These are phyloP conservation scores for Backusella macrospora DNA, from an alignment of 192 early-diverging fungal species.

Conservation along the genomic window DNA sequence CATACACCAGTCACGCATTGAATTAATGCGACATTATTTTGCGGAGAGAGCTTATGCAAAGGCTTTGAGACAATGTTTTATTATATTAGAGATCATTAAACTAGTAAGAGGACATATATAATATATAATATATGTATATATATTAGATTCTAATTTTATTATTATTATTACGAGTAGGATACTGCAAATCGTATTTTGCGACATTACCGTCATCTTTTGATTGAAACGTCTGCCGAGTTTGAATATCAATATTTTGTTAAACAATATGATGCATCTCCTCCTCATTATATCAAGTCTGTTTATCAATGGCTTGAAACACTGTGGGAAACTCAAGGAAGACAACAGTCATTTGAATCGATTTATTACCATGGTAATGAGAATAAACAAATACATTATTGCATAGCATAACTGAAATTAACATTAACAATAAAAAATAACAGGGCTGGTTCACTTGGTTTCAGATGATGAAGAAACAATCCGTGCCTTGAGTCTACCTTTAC, in stretches of 20 bases:
- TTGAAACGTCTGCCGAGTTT: constrained; percentile 45
- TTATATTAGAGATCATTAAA: constrained; percentile 65
- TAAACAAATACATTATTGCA: no score
- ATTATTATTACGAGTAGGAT: constrained; percentile 24
- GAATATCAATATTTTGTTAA: constrained; percentile 46
- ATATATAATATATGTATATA: no score
- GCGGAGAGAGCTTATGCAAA: constrained; percentile 47
- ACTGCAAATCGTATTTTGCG: constrained; percentile 45
- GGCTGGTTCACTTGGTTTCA: constrained; percentile 18
- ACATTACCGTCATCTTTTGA: constrained; percentile 38
- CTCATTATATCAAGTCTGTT: constrained; percentile 36
- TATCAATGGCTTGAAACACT: constrained; percentile 37
- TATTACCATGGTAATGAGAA: constrained; percentile 13
- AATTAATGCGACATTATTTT: background rate
- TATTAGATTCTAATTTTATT: background rate
- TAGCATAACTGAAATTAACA: no score
- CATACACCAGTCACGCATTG: background rate
- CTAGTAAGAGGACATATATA: constrained; percentile 8
- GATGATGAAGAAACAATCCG: constrained; percentile 11
- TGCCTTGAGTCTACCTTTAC: constrained; percentile 3
- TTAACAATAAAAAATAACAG: background rate
- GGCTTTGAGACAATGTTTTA: constrained; percentile 73
- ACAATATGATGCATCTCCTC: constrained; percentile 28
- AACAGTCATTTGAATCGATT: constrained; percentile 4
- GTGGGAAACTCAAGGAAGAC: background rate